A percentile compares a stretch with the other conserved stretches of the same genome.
Evolutionary conservation across 2,329 filamentous ascomycete genomes (phyloP).

Genomic region (Cucurbitaria berberidis): DNA sequence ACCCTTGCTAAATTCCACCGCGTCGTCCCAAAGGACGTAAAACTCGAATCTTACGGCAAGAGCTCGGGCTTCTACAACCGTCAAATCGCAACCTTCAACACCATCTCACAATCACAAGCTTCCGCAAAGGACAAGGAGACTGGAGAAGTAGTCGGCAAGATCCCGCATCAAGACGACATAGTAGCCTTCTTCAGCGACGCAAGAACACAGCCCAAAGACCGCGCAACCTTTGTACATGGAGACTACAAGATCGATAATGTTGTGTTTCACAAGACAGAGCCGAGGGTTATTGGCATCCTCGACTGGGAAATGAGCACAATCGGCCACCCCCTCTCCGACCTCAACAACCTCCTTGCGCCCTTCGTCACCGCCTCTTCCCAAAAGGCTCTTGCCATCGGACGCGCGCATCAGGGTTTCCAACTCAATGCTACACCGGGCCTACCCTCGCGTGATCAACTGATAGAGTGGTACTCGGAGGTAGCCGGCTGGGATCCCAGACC

Average conservation of each 20-base stretch:
- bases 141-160: constrained; percentile 74
- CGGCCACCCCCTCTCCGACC: constrained; percentile 91
- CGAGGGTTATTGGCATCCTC: constrained; percentile 87
- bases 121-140: constrained; percentile 78
- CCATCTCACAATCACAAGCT: constrained; percentile 80
- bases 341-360: constrained; percentile 74
- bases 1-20: constrained; percentile 87
- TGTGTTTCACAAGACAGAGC: constrained; percentile 83
- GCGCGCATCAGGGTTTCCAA: constrained; percentile 61
- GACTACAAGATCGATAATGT: constrained; percentile 83
- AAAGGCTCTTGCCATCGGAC: constrained; percentile 48
- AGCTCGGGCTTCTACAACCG: constrained; percentile 79
- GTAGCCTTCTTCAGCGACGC: constrained; percentile 77
- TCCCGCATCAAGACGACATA: constrained; percentile 84
- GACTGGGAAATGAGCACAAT: constrained; percentile 97
- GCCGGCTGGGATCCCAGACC: constrained; percentile 73
- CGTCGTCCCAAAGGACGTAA: constrained; percentile 69
- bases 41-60: constrained; percentile 76
- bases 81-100: constrained; percentile 82
- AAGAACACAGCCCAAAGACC: constrained; percentile 74
- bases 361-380: constrained; percentile 51
- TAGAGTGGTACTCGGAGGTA: constrained; percentile 70
- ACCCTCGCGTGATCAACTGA: constrained; percentile 63
- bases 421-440: constrained; percentile 70
- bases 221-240: constrained; percentile 83